These are phyloP conservation scores for Cryomyces antarcticus DNA, from an alignment of 495 filamentous ascomycete species.

Conservation along the genomic window DNA sequence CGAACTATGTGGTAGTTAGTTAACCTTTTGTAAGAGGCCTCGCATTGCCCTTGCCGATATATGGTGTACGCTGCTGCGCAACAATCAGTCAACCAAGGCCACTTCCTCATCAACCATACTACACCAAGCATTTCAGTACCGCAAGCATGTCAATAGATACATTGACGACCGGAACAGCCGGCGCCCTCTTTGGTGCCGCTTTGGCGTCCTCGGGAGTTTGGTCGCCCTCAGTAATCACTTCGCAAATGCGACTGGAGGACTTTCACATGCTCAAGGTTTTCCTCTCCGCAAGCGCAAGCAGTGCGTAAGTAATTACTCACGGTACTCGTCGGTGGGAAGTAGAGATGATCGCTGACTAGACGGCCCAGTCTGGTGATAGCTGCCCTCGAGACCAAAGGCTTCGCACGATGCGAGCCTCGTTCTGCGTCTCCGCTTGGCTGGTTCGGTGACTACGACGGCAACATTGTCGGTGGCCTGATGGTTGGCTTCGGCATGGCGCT, in stretches of 20 bases:
- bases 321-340: too few relatives aligned
- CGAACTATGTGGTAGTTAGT: too few relatives aligned
- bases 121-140: background rate
- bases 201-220: constrained; percentile 31
- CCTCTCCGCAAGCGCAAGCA: constrained; percentile 29
- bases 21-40: too few relatives aligned
- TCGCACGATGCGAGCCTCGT: constrained; percentile 1
- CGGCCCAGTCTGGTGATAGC: constrained; percentile 1
- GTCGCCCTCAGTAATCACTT: constrained; percentile 29
- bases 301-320: constrained; percentile 25
- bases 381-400: background rate
- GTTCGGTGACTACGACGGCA: constrained; percentile 28
- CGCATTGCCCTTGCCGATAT: too few relatives aligned
- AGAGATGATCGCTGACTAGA: background rate
- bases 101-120: background rate
- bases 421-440: constrained; percentile 14
- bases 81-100: too few relatives aligned
- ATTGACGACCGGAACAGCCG: constrained; percentile 19
- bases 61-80: too few relatives aligned
- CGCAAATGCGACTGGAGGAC: constrained; percentile 30
- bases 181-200: constrained; percentile 33
- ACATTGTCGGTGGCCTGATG: constrained; percentile 32
- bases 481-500: constrained; percentile 34
- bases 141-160: background rate
- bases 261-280: constrained; percentile 40